Evolutionary conservation across 352 stramenopile species (phyloP).

Genomic region (Vaucheria bursata): DNA sequence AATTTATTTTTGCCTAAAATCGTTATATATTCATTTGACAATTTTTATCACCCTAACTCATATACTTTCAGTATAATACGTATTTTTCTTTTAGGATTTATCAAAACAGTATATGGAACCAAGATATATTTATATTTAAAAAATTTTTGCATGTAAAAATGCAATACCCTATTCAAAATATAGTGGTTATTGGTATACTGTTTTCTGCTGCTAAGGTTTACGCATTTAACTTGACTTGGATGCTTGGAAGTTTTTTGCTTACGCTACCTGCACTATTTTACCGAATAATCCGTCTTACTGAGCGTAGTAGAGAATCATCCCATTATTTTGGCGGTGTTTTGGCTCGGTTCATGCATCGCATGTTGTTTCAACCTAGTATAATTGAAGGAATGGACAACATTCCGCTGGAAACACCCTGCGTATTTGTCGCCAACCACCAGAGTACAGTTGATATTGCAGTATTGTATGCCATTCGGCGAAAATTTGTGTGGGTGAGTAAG

Average conservation of each 20-base stretch:
- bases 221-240: constrained; percentile 40
- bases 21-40: too few relatives aligned
- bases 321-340: constrained; percentile 40
- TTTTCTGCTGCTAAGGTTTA: too few relatives aligned
- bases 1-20: too few relatives aligned
- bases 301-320: constrained; percentile 19
- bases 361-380: constrained; percentile 15
- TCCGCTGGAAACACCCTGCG: constrained; percentile 18
- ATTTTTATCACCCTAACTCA: too few relatives aligned
- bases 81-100: too few relatives aligned
- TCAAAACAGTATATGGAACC: too few relatives aligned
- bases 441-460: constrained; percentile 37
- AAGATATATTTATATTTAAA: too few relatives aligned
- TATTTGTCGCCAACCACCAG: constrained; percentile 46
- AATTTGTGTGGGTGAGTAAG: constrained; percentile 47
- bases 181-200: too few relatives aligned
- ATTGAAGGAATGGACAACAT: constrained; percentile 38
- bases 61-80: too few relatives aligned
- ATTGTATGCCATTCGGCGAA: constrained; percentile 42
- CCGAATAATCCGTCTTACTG: constrained; percentile 16
- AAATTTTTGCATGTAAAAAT: too few relatives aligned
- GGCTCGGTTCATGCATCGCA: constrained; percentile 31
- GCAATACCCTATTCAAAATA: too few relatives aligned
- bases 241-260: constrained; percentile 23
- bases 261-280: constrained; percentile 18